These are phyloP conservation scores for Tetrapisispora phaffii DNA, from an alignment of 805 yeast species.

Conservation along the genomic window DNA sequence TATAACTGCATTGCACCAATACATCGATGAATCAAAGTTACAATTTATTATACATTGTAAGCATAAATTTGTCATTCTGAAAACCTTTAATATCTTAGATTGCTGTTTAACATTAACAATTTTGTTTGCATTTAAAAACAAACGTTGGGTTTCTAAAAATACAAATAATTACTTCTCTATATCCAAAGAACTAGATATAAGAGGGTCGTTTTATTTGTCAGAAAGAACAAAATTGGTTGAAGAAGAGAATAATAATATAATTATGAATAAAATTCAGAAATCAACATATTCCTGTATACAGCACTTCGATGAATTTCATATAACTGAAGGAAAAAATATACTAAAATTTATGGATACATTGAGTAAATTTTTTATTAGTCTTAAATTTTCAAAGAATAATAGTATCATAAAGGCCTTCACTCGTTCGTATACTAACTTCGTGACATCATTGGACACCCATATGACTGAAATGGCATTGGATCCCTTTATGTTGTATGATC, in stretches of 20 bases:
- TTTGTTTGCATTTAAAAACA: constrained; percentile 11
- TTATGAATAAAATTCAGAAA: neutral
- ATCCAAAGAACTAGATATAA: constrained; percentile 8
- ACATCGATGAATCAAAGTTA: constrained; percentile 11
- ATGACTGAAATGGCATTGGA: constrained; percentile 13
- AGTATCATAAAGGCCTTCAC: constrained; percentile 6
- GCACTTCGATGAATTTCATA: constrained; percentile 11
- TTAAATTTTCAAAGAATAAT: constrained; percentile 16
- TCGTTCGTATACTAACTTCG: constrained; percentile 3
- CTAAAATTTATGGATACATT: constrained; percentile 12
- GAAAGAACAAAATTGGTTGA: constrained; percentile 5
- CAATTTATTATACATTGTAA: constrained; percentile 2
- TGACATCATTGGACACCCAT: constrained; percentile 3
- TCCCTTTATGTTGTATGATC: constrained; percentile 14
- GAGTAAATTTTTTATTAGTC: constrained; percentile 7
- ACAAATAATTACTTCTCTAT: constrained; percentile 9
- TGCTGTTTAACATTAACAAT: constrained; percentile 15
- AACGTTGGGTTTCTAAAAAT: constrained; percentile 7
- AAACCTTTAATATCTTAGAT: constrained; percentile 15
- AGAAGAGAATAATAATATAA: neutral
- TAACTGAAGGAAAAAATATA: constrained; percentile 6
- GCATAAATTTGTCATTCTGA: constrained; percentile 6
- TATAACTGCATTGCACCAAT: constrained; percentile 11
- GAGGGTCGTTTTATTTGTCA: constrained; percentile 15
- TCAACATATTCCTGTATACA: neutral